These are phyloP conservation scores for Penicillium sp. DNA, from an alignment of 2,329 filamentous ascomycete genomes.

Conservation along the genomic window DNA sequence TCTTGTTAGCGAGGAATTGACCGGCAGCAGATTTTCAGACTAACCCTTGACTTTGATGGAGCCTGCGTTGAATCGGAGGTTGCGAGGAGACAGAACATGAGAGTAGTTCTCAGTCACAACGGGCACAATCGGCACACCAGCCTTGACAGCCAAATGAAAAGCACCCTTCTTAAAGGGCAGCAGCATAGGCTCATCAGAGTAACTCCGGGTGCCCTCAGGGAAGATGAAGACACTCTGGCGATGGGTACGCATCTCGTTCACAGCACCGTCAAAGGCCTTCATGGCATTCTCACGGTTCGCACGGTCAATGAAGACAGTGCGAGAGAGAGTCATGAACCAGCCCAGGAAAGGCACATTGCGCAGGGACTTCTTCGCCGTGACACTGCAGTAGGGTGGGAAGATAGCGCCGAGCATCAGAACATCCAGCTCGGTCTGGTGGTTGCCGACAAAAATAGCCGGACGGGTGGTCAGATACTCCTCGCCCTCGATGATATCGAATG, in stretches of 20 bases:
- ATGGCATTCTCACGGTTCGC: conserved; percentile 79
- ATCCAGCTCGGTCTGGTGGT: conserved; percentile 96
- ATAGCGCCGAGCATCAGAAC: conserved; percentile 86
- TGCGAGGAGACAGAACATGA: conserved; percentile 67
- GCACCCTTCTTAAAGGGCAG: conserved; percentile 99
- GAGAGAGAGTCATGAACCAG: conserved; percentile 89
- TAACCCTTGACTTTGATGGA: conserved; percentile 74
- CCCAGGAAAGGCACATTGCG: conserved; percentile 81
- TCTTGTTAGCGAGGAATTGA: conserved; percentile 4
- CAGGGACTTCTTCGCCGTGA: conserved; percentile 87
- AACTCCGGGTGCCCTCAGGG: conserved; percentile 85
- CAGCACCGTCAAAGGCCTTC: conserved; percentile 81
- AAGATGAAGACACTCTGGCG: conserved; percentile 62
- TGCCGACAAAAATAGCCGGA: conserved; percentile 88
- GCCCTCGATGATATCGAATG: conserved; percentile 71
- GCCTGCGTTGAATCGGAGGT: conserved; percentile 66
- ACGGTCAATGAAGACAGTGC: conserved; percentile 94
- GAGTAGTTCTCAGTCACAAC: conserved; percentile 80
- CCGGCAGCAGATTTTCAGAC: conserved; percentile 19
- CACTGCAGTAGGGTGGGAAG: conserved; percentile 88
- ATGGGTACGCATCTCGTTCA: conserved; percentile 71
- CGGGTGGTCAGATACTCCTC: conserved; percentile 65
- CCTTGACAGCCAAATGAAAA: conserved; percentile 93
- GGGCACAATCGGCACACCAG: conserved; percentile 88
- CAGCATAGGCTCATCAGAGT: conserved; percentile 76